Evolutionary conservation across 2,329 filamentous ascomycete species (phyloP).

Genomic region (Microdochium nivale): DNA sequence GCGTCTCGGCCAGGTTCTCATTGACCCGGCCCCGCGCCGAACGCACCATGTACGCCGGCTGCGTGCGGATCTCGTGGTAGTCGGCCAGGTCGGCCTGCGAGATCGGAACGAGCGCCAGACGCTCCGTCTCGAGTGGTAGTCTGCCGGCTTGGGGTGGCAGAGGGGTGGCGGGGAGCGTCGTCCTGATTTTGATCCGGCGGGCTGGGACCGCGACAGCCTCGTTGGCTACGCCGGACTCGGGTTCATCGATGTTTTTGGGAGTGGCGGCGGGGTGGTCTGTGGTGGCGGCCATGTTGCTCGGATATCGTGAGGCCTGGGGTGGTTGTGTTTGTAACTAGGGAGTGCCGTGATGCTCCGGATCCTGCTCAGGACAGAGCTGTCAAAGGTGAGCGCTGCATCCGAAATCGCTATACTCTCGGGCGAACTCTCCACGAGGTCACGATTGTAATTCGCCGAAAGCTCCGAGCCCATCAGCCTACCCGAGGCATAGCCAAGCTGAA

Average conservation of each 20-base stretch:
- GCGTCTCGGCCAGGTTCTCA: conserved; percentile 10
- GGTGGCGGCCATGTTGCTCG: not conserved
- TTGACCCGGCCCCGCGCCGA: conserved; percentile 19
- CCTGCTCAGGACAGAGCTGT: too few species aligned
- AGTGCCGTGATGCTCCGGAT: too few species aligned
- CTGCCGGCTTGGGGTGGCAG: not conserved
- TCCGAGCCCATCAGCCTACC: too few species aligned
- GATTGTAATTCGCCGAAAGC: too few species aligned
- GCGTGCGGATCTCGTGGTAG: conserved; percentile 26
- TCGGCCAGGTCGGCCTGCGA: conserved; percentile 26
- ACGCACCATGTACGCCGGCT: conserved; percentile 34
- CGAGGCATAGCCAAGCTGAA: too few species aligned
- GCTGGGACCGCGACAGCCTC: not conserved
- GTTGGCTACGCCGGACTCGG: not conserved
- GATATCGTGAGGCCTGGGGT: not conserved
- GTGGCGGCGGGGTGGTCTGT: not conserved
- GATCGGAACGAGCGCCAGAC: conserved; percentile 29
- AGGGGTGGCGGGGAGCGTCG: not conserved
- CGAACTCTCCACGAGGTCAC: too few species aligned
- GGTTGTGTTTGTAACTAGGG: too few species aligned
- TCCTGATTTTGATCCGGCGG: not conserved
- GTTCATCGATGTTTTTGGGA: not conserved
- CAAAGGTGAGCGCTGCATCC: too few species aligned
- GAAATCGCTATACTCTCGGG: too few species aligned
- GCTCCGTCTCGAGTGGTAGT: conserved; percentile 15